Conservation (phyloP, 2,329 filamentous ascomycete genomes). For the Westerdykella sp. region DNA sequence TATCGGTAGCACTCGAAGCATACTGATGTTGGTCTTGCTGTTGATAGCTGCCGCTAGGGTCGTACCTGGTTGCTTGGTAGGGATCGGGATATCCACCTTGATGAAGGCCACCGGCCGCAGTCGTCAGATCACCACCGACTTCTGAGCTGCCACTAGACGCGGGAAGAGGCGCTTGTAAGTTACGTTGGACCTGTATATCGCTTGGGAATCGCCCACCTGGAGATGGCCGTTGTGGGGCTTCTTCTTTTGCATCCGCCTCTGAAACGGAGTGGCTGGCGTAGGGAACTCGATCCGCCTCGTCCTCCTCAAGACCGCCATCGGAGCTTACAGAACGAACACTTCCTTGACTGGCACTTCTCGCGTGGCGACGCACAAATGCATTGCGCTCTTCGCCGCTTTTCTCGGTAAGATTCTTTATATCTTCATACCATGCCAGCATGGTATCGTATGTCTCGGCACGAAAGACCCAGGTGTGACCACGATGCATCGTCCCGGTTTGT, state of each 20-base stretch:
- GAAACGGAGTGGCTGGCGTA: slow-evolving; percentile 52
- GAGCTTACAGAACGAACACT: slow-evolving; percentile 49
- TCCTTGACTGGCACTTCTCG: slow-evolving; percentile 66
- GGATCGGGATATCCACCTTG: slow-evolving; percentile 36
- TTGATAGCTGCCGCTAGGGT: slow-evolving; percentile 8
- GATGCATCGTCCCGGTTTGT: slow-evolving; percentile 88
- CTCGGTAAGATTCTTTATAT: slow-evolving; percentile 84
- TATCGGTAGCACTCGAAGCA: no score
- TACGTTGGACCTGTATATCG: slow-evolving; percentile 81
- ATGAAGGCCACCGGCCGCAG: slow-evolving; percentile 49
- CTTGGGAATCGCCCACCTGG: slow-evolving; percentile 96
- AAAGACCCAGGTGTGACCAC: slow-evolving; percentile 65
- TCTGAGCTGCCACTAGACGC: slow-evolving; percentile 76
- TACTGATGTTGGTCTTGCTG: not conserved
- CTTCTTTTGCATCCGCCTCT: slow-evolving; percentile 30
- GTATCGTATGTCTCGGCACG: slow-evolving; percentile 72
- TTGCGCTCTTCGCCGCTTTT: slow-evolving; percentile 81
- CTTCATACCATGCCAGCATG: slow-evolving; percentile 95
- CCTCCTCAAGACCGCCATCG: slow-evolving; percentile 36
- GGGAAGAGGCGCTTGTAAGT: slow-evolving; percentile 72
- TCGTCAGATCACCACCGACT: slow-evolving; percentile 55
- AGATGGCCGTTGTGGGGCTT: slow-evolving; percentile 62
- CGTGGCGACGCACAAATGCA: slow-evolving; percentile 78
- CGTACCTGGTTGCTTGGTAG: slow-evolving; percentile 13
- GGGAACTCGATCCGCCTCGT: slow-evolving; percentile 59